Conservation (phyloP, 306 rosid genomes). For the Pueraria montana region DNA sequence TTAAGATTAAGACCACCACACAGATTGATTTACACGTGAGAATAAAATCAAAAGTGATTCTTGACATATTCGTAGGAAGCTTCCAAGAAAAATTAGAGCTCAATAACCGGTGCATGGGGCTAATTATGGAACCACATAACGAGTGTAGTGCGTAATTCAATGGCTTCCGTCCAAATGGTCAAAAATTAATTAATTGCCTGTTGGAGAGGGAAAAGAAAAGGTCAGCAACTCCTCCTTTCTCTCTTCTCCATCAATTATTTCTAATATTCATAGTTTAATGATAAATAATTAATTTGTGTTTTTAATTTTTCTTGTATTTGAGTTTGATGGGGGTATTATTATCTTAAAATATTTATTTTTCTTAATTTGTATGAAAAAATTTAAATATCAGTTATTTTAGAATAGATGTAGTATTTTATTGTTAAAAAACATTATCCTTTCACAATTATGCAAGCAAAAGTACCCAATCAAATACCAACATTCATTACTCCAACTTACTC, state of each 20-base stretch:
- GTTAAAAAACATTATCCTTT: too few species aligned
- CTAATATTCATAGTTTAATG: too few species aligned
- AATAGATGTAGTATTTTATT: too few species aligned
- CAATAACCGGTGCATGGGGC: background rate
- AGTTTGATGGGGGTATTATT: too few species aligned
- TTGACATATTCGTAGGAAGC: slow-evolving; percentile 44
- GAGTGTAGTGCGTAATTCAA: slow-evolving; percentile 20
- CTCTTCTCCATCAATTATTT: slow-evolving; percentile 1
- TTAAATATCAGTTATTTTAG: too few species aligned
- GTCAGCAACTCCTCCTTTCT: slow-evolving; percentile 10
- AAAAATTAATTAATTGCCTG: background rate
- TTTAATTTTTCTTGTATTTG: too few species aligned
- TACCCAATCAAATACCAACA: background rate
- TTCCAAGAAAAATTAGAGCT: background rate
- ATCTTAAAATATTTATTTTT: too few species aligned
- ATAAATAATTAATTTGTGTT: background rate
- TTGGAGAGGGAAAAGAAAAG: background rate
- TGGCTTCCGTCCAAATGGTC: background rate
- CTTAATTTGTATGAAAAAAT: too few species aligned
- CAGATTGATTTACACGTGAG: background rate
- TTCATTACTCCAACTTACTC: background rate
- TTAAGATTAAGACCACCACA: background rate
- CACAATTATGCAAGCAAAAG: too few species aligned
- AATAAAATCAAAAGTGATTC: slow-evolving; percentile 23
- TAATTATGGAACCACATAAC: background rate